Percentiles rank a stretch among this genome's conserved stretches.
phyloP scores from a whole-genome alignment of 1,139 yeast species.

The Protomyces inouyei region DNA sequence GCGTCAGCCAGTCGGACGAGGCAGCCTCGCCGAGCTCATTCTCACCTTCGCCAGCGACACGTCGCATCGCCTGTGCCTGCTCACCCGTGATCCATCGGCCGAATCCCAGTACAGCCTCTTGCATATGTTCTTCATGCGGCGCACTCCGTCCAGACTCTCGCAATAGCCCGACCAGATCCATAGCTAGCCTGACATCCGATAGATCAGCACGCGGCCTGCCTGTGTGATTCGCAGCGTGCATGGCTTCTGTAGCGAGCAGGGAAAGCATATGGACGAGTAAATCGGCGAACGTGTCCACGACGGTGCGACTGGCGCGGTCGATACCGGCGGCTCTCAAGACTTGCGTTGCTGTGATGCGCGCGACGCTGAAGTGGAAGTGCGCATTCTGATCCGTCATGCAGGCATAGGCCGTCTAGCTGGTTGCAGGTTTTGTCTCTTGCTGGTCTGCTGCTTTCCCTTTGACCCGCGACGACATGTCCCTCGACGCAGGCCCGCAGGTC shows the following conservation, averaged over 20 bases:
- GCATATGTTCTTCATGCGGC: conserved; percentile 38
- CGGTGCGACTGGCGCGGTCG: conserved; percentile 60
- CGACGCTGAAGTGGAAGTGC: conserved; percentile 27
- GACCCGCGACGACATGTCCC: conserved; percentile 2
- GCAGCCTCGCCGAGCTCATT: conserved; percentile 17
- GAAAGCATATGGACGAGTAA: conserved; percentile 54
- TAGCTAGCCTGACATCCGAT: conserved; percentile 53
- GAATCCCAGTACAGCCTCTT: conserved; percentile 45
- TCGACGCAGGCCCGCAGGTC: conserved; percentile 61
- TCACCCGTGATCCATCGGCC: conserved; percentile 46
- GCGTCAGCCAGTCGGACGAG: conserved; percentile 26
- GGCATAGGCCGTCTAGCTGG: neutral
- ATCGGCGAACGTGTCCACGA: conserved; percentile 61
- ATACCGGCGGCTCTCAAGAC: conserved; percentile 66
- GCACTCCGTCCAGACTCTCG: conserved; percentile 42
- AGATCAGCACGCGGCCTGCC: conserved; percentile 43
- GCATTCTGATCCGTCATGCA: conserved; percentile 16
- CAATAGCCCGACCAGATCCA: conserved; percentile 52
- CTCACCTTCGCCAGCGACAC: conserved; percentile 27
- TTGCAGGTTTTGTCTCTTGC: neutral
- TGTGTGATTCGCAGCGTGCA: conserved; percentile 45
- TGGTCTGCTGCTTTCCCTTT: neutral
- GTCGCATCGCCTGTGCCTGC: conserved; percentile 21
- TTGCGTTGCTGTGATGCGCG: conserved; percentile 40
- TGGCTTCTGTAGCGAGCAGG: conserved; percentile 41